Base-by-base conservation (phyloP, 2,329 filamentous ascomycete genomes). In the Teratosphaeria nubilosa region DNA sequence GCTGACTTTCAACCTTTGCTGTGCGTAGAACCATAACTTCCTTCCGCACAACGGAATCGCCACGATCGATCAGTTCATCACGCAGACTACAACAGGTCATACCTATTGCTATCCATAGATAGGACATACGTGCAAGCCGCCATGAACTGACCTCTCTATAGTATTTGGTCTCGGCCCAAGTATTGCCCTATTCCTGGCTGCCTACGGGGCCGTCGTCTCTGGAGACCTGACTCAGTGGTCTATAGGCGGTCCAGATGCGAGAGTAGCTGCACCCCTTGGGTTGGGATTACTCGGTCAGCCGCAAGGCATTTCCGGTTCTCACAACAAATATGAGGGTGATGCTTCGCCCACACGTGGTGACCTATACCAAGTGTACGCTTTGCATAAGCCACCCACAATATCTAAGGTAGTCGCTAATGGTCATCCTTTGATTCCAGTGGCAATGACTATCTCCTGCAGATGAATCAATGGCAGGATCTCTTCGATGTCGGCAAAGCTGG, bases 311-410 rank as follows among this genome's bases (percentile, higher is more conserved):
- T 60, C 60, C 25, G 66, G 64, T 24, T 62, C 58, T 24, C 55
- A 73, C 61, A 67, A 67, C 63, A 69, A 71, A 55, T 73, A 72
- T 58, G 72, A 74, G 59, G 55, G 59, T 27, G 72, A 74, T 55
- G 64, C 58, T 7, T 71, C 68, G 14, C 70, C 71, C 1, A 63
- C 65, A 13, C 62, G 68, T 25, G 65, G 62, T 53, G 70, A 73
- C 55, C 54, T 72, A 10, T 68, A 68, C 57, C 63, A 69, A 11
- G 13, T 16, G 34, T 41, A 41, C 13, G 34, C 13, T 16, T 16
- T 41, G 34, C 13, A 5, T 11, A n/a, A 5, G 34, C 11, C 27
- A n/a, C 34, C 5, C 16, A 41, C 34, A 41, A 11, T 16, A 41
- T 41, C 5, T 5, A 2, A 3, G 16, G 10, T 11, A 16, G 16